Base-by-base conservation (phyloP, 2,329 filamentous ascomycete genomes). In the Talaromyces pinophilus region DNA sequence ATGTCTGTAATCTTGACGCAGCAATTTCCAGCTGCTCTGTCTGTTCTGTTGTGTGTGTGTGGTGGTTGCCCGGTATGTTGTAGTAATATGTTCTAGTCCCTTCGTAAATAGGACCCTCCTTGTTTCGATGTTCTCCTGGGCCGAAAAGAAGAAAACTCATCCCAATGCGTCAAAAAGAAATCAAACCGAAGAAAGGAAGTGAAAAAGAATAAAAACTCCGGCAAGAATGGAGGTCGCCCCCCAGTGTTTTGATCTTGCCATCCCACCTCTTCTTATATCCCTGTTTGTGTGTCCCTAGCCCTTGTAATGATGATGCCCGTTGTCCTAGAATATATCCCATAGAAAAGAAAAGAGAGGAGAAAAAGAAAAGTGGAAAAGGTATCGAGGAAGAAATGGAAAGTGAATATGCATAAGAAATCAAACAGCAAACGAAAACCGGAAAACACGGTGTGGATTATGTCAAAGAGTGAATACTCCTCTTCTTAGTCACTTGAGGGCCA, bases 401-500 rank as follows among this genome's bases (percentile, higher is more conserved):
- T 59, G 61, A 25, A 65, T 57, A 62, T 67, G 54, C 57, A 57
- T 68, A 70, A 66, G 60, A 46, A 57, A 70, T 62, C 65, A 67
- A 25, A 55, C 25, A 66, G 69, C 61, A 40, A 61, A 50, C 17
- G n/a, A 44, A 66, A 62, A 62, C 33, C 65, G 62, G 66, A 68
- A 61, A 69, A 70, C 67, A 70, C 64, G 33, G 61, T 63, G 54
- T 65, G 42, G 65, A 61, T 73, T 70, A 78, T 28, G 70, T 74
- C 52, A 81, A 70, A 33, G 78, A 80, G 66, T 81, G 80, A 60
- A 83, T 81, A 65, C 81, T 83, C 66, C 79, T 75, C 70, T 83
- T 83, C 73, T 81, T 82, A 67, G 71, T 77, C 66, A 82, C 69
- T 40, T 77, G 76, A 63, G 78, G 78, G 63, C 72, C 72, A 69